phyloP scores from a whole-genome alignment of 129 eudicot species.

The Dittrichia graveolens region DNA sequence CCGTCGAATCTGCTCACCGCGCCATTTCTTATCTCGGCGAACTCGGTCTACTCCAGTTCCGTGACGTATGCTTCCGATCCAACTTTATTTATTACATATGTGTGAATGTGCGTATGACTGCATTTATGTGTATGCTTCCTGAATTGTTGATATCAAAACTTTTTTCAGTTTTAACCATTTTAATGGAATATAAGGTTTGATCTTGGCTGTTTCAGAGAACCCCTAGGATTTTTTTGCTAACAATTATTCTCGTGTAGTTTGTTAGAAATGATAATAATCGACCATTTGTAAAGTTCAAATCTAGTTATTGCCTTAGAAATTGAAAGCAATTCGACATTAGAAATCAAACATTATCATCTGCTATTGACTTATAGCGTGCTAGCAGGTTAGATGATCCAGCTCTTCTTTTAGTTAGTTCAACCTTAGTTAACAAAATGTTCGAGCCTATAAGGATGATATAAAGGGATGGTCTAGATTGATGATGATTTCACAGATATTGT shows the following conservation, averaged over 20 bases:
- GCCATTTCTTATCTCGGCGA: conserved; percentile 91
- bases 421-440: conserved; percentile 2
- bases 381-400: conserved; percentile 19
- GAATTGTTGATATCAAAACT: conserved; percentile 13
- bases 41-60: conserved; percentile 90
- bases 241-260: background rate
- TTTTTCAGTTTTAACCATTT: conserved; percentile 9
- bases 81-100: conserved; percentile 3
- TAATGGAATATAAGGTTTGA: conserved; percentile 12
- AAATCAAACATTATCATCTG: background rate
- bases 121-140: background rate
- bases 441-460: conserved; percentile 8
- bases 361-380: conserved; percentile 15
- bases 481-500: conserved; percentile 18
- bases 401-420: background rate
- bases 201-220: conserved; percentile 1
- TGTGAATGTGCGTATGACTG: background rate
- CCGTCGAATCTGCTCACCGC: conserved; percentile 95
- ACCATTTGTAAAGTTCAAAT: background rate
- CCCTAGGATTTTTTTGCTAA: background rate
- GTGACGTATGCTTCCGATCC: conserved; percentile 55
- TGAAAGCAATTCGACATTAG: conserved; percentile 11
- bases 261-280: background rate
- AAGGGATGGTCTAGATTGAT: conserved; percentile 9
- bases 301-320: background rate